A percentile compares a stretch with the other conserved stretches of the same genome.
These are phyloP conservation scores for Rhizopus stolonifer DNA, from an alignment of 371 early-diverging fungal genomes.

Conservation along the genomic window DNA sequence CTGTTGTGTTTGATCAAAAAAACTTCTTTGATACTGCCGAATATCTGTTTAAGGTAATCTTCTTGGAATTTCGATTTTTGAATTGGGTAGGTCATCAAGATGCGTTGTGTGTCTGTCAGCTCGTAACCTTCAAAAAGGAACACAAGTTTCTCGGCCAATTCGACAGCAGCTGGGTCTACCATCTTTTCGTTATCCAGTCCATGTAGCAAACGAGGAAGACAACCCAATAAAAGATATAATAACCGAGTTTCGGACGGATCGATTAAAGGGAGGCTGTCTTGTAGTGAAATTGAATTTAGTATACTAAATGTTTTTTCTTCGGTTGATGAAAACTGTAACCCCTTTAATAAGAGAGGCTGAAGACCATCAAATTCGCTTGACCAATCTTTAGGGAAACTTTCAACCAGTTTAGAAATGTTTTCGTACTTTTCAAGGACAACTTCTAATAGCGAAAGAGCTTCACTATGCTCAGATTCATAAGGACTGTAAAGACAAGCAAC, in stretches of 20 bases:
- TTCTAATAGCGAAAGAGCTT: conserved; percentile 66
- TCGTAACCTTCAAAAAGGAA: conserved; percentile 55
- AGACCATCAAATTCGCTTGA: conserved; percentile 73
- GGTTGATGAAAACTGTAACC: conserved; percentile 62
- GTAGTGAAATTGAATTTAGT: conserved; percentile 41
- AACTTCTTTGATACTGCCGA: conserved; percentile 58
- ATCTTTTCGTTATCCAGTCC: conserved; percentile 48
- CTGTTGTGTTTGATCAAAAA: conserved; percentile 66
- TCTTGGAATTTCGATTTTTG: conserved; percentile 69
- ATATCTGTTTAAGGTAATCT: conserved; percentile 72
- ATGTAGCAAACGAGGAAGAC: conserved; percentile 68
- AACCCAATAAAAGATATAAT: conserved; percentile 67
- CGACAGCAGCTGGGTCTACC: conserved; percentile 23
- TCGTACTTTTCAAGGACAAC: conserved; percentile 56
- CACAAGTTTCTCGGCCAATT: conserved; percentile 51
- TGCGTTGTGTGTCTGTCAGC: conserved; percentile 49
- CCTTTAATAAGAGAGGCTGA: conserved; percentile 74
- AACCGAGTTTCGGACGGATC: conserved; percentile 63
- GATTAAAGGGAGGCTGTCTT: conserved; percentile 64
- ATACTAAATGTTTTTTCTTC: conserved; percentile 52
- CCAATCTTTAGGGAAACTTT: conserved; percentile 76
- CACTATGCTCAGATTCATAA: conserved; percentile 75
- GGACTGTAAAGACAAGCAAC: conserved; percentile 76
- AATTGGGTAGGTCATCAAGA: conserved; percentile 63
- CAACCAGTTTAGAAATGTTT: conserved; percentile 27